Evolutionary conservation across 495 filamentous ascomycete species (phyloP).

Genomic region (Pseudoneurospora amorphoporcata): DNA sequence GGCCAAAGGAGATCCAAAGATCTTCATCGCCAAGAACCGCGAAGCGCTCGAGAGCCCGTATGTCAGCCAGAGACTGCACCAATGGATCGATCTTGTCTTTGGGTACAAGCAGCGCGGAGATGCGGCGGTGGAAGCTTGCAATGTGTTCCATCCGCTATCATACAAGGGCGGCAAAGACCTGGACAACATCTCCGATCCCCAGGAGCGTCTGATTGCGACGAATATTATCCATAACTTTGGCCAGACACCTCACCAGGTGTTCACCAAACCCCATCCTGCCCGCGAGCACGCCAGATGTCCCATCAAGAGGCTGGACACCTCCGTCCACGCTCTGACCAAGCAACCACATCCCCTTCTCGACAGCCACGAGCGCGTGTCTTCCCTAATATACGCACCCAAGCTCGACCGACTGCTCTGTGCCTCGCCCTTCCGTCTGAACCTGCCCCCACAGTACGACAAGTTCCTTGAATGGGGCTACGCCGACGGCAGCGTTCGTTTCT

Average conservation of each 20-base stretch:
- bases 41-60: slow-evolving; percentile 92
- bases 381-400: slow-evolving; percentile 66
- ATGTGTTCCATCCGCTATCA: slow-evolving; percentile 91
- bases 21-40: slow-evolving; percentile 89
- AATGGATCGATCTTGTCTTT: slow-evolving; percentile 95
- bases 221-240: slow-evolving; percentile 98
- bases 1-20: slow-evolving; percentile 93
- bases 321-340: slow-evolving; percentile 64
- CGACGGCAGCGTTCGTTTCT: slow-evolving; percentile 87
- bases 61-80: slow-evolving; percentile 80
- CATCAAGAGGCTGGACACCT: slow-evolving; percentile 61
- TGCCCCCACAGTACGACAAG: slow-evolving; percentile 78
- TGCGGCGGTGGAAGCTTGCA: slow-evolving; percentile 79
- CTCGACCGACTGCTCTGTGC: slow-evolving; percentile 77
- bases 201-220: slow-evolving; percentile 76
- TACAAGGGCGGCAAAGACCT: slow-evolving; percentile 91
- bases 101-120: slow-evolving; percentile 93
- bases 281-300: slow-evolving; percentile 57
- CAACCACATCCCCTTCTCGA: slow-evolving; percentile 77
- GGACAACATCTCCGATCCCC: slow-evolving; percentile 79
- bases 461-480: slow-evolving; percentile 95
- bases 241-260: slow-evolving; percentile 92
- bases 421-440: slow-evolving; percentile 71
- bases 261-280: slow-evolving; percentile 64
- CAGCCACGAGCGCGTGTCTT: slow-evolving; percentile 68